Evolutionary conservation across 495 filamentous ascomycete species (phyloP), one percentile per base, ranked within the genome.

Genomic region (Jackrogersella multiformis): DNA sequence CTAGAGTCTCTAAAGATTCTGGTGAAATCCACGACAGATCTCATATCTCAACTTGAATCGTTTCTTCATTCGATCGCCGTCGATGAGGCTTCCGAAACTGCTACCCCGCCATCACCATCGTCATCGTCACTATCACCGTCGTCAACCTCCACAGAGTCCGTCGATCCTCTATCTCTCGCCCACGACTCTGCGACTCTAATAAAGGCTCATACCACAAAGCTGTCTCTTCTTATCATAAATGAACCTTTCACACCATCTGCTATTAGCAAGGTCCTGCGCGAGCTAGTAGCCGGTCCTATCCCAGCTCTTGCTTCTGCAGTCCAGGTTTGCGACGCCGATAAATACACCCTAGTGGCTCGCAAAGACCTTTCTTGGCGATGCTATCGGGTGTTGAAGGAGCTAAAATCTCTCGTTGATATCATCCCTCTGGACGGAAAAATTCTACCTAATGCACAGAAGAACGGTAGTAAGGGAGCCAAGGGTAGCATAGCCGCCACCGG

Each of bases 151-250:
- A 20, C 15, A 49, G 42, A 52, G 4, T 67, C 73, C 0, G 49
- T 80, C 39, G 79, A 82, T 51, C 92, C 69, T 63, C 81, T 74
- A 20, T 68, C 77, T 24, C 80, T 94, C 55, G 86, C 93, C 16
- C 82, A 84, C 66, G 85, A 88, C 68, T 66, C 63, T 3, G 83
- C 90, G 1, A 81, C 79, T 20, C 80, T 92, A 3, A 86, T 97
- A 44, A 87, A 84, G 71, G 90, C 93, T 0, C 92, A 96, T 69
- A 85, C 88, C 5, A 97, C 93, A 30, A 96, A 95, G 51, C 84
- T 97, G 21, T 92, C 90, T 0, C 87, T 97, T 13, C 84, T 97
- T 1, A 84, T 93, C 1, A 90, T 96, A 68, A 95, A 88, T 57
- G 84, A 89, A 13, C 93, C 93, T 0, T 95, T 96, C 75, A 93